Evolutionary conservation across 2,329 filamentous ascomycete species (phyloP), one percentile per base, ranked within the genome.

Genomic region (Thielaviopsis populi): DNA sequence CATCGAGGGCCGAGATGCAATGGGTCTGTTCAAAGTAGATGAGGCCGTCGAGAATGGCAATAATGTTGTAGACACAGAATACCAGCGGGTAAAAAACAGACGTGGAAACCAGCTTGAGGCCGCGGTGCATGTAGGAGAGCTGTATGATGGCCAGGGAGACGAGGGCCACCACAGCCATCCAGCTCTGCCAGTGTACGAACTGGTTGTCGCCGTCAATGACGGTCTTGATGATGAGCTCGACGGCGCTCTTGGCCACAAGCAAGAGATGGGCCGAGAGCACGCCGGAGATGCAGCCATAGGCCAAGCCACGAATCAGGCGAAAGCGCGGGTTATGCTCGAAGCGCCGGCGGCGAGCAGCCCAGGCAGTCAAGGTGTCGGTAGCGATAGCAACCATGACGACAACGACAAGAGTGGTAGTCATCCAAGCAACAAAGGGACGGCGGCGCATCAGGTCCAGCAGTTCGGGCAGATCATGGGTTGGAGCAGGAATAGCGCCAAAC

Each of bases 61-160:
- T 91, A 71, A 99, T 96, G 79, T 99, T 99, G 80, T 97, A 99
- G 68, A 97, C 84, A 79, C 94, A 99, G 75, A 99, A 99, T 46
- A 97, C 91, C 69, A 97, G 86, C 4, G 94, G 94, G 74, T 99
- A 99, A 69, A 99, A 80, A 67, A 97, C 87, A 70, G 90, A 96
- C 24, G 94, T 97, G 63, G 91, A 96, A 73, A 95, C 91, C 62
- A 99, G 81, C 75, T 96, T 96, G 67, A 99, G 80, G 62, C 94
- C 94, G 53, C 89, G 84, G 72, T 99, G 94, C 66, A 99, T 83
- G 74, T 95, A 97, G 75, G 96, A 99, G 5, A 99, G 82, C 74
- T 99, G 94, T 54, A 85, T 88, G 54, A 99, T 80, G 3, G 94
- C 92, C 66, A 97, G 80, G 2, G 80, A 79, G 66, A 96, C 79